Conservation (phyloP, 768 basidiomycete species). For the Russula earlei region DNA sequence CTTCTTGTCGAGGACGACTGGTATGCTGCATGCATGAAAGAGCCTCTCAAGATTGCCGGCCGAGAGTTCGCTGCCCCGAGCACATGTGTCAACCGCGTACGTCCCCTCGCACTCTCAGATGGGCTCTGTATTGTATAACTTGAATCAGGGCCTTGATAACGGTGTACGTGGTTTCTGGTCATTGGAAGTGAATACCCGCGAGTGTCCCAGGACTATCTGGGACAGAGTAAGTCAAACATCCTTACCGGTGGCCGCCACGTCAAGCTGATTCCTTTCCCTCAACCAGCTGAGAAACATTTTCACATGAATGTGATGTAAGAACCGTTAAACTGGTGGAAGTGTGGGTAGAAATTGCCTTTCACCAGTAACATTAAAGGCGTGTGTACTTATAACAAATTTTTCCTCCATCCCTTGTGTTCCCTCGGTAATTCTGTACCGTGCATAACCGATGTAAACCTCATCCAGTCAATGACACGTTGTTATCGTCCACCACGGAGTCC, state of each 20-base stretch:
- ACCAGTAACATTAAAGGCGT: too few species aligned
- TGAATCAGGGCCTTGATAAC: constrained; percentile 10
- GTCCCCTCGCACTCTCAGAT: not conserved
- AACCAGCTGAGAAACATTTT: constrained; percentile 7
- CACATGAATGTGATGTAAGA: not conserved
- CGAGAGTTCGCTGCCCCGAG: not conserved
- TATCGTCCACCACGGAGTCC: not conserved
- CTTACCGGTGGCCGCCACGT: not conserved
- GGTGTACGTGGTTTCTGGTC: constrained; percentile 9
- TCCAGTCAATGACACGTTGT: not conserved
- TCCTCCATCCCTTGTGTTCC: too few species aligned
- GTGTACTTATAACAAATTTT: too few species aligned
- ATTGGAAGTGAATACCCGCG: constrained; percentile 7
- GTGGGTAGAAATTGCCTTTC: too few species aligned
- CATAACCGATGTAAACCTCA: not conserved
- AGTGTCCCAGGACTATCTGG: constrained; percentile 15
- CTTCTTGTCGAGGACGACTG: constrained; percentile 22
- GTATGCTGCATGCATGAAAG: constrained; percentile 20
- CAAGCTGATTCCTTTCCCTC: not conserved
- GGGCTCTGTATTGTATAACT: not conserved
- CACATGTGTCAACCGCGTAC: constrained; percentile 2
- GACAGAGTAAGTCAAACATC: constrained; percentile 1
- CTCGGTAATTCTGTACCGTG: too few species aligned
- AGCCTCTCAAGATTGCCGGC: not conserved
- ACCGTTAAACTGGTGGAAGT: too few species aligned